Conservation (phyloP, 2,329 filamentous ascomycete genomes). For the Paecilomyces dactylethromorphus region DNA sequence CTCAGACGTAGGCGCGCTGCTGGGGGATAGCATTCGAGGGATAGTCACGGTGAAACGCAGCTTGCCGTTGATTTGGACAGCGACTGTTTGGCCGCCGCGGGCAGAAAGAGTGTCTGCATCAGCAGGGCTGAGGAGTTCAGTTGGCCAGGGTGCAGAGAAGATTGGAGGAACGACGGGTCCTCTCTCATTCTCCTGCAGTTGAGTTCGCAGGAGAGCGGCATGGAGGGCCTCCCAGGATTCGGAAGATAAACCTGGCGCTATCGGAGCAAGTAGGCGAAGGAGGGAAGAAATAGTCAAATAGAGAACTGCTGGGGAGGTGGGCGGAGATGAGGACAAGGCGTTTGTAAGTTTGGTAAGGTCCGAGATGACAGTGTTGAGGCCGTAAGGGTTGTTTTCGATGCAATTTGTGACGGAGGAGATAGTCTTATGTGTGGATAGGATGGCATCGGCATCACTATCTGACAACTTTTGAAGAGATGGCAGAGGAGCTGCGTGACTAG, state of each 20-base stretch:
- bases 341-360: slow-evolving; percentile 80
- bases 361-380: slow-evolving; percentile 76
- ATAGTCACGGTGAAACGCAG: slow-evolving; percentile 63
- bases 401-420: slow-evolving; percentile 62
- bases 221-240: slow-evolving; percentile 66
- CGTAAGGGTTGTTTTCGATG: slow-evolving; percentile 63
- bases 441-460: slow-evolving; percentile 41
- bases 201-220: slow-evolving; percentile 10
- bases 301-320: slow-evolving; percentile 31
- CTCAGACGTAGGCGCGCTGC: slow-evolving; percentile 15
- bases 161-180: slow-evolving; percentile 25
- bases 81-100: slow-evolving; percentile 46
- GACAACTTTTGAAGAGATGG: slow-evolving; percentile 25
- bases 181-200: slow-evolving; percentile 3
- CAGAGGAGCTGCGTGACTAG: slow-evolving; percentile 17
- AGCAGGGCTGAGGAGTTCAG: slow-evolving; percentile 28
- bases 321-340: slow-evolving; percentile 44
- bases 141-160: slow-evolving; percentile 53
- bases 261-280: slow-evolving; percentile 67
- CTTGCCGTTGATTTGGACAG: slow-evolving; percentile 77
- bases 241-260: slow-evolving; percentile 73
- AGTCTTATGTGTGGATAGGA: slow-evolving; percentile 61
- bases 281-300: slow-evolving; percentile 50
- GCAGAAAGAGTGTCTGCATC: slow-evolving; percentile 42
- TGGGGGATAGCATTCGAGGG: slow-evolving; percentile 40